Evolutionary conservation across 371 early-diverging fungal genomes (phyloP).

Genomic region (Cokeromyces recurvatus): DNA sequence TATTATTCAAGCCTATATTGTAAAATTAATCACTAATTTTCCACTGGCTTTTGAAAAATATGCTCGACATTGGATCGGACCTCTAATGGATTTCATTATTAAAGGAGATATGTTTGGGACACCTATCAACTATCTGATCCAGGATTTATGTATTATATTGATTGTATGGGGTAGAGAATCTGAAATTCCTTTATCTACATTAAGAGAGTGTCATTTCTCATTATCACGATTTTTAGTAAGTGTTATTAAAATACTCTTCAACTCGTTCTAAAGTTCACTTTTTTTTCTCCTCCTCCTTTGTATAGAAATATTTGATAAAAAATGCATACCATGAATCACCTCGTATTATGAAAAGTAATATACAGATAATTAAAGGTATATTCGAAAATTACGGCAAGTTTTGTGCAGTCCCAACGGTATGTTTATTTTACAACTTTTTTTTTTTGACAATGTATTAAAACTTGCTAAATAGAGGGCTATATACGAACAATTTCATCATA

Average conservation of each 20-base stretch:
- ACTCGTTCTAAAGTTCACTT: too few relatives aligned
- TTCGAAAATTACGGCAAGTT: slow-evolving; percentile 57
- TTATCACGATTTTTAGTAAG: too few relatives aligned
- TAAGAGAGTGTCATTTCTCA: too few relatives aligned
- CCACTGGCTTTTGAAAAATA: slow-evolving; percentile 58
- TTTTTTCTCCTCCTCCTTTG: too few relatives aligned
- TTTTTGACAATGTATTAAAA: neutral
- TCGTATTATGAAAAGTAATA: slow-evolving; percentile 41
- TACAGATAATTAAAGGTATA: slow-evolving; percentile 50
- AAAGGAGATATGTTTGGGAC: slow-evolving; percentile 52
- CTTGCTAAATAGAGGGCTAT: slow-evolving; percentile 31
- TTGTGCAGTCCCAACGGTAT: slow-evolving; percentile 61
- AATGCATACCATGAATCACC: slow-evolving; percentile 43
- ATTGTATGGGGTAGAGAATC: slow-evolving; percentile 52
- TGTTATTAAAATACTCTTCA: too few relatives aligned
- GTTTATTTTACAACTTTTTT: neutral
- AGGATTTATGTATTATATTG: slow-evolving; percentile 55
- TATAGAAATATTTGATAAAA: slow-evolving; percentile 48
- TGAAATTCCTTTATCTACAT: slow-evolving; percentile 11
- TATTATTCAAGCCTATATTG: slow-evolving; percentile 52
- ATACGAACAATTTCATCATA: slow-evolving; percentile 33
- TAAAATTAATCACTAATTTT: slow-evolving; percentile 55
- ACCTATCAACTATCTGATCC: slow-evolving; percentile 68
- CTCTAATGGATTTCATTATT: slow-evolving; percentile 50
- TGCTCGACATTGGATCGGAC: slow-evolving; percentile 55